A percentile compares a stretch with the other conserved stretches of the same genome.
Conservation (phyloP, 495 filamentous ascomycete species). For the Podospora fimiseda region DNA sequence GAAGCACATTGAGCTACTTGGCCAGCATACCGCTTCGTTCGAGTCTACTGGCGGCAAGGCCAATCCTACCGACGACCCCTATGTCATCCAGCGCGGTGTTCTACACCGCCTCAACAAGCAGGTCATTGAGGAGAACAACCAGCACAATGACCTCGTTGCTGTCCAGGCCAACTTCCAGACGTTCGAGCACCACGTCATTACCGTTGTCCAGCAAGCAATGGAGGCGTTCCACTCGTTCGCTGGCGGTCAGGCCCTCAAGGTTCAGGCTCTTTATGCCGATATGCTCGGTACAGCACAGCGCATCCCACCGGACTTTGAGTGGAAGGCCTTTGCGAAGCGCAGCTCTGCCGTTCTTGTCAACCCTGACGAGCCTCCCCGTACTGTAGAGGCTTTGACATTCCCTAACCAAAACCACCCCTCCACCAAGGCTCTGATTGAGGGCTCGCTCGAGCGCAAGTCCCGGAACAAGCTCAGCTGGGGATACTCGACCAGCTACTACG, state of each 20-base stretch:
- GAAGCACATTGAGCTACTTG: conserved; percentile 92
- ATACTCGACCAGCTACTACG: conserved; percentile 79
- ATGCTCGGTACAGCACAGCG: conserved; percentile 70
- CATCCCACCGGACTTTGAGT: conserved; percentile 90
- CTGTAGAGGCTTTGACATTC: conserved; percentile 66
- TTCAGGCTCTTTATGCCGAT: conserved; percentile 71
- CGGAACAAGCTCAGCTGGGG: conserved; percentile 67
- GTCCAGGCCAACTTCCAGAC: conserved; percentile 83
- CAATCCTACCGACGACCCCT: conserved; percentile 71
- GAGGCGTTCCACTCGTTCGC: conserved; percentile 71
- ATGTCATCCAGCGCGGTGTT: conserved; percentile 75
- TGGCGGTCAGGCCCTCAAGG: conserved; percentile 72
- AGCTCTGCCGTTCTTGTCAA: conserved; percentile 70
- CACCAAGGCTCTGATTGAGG: conserved; percentile 79
- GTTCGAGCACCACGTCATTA: conserved; percentile 81
- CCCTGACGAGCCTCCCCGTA: conserved; percentile 64
- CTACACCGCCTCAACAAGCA: conserved; percentile 82
- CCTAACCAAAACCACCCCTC: conserved; percentile 79
- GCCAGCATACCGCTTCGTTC: conserved; percentile 69
- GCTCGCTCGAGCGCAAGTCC: conserved; percentile 78
- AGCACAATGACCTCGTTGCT: conserved; percentile 78
- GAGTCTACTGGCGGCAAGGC: conserved; percentile 64
- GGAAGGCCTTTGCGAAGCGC: conserved; percentile 70
- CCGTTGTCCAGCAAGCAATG: conserved; percentile 75
- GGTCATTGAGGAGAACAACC: conserved; percentile 90